Evolutionary conservation across 768 basidiomycete genomes (phyloP), one percentile per base, ranked within the genome.

Genomic region (Rhodotorula diobovata): DNA sequence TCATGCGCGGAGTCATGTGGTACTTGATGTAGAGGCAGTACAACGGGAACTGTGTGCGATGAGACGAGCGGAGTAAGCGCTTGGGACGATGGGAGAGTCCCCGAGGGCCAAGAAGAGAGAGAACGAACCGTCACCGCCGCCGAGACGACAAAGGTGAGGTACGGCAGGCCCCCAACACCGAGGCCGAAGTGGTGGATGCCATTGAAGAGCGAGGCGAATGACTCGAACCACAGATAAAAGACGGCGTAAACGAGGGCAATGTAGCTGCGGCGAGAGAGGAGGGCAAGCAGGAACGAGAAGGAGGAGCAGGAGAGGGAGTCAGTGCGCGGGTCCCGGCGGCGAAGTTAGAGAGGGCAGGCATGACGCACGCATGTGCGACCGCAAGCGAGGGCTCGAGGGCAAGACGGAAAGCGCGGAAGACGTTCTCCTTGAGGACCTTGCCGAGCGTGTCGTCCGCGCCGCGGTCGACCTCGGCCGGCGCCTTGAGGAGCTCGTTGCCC

Each of bases 301-400:
- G n/a, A n/a, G n/a, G n/a, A n/a, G n/a, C n/a, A n/a, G n/a, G n/a
- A n/a, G n/a, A n/a, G n/a, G n/a, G n/a, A n/a, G n/a, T n/a, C n/a
- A n/a, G n/a, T n/a, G n/a, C 68, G n/a, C n/a, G n/a, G n/a, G n/a
- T n/a, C n/a, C n/a, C n/a, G n/a, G n/a, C n/a, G n/a, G 63, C 63
- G 14, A 62, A 30, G 32, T 70, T 66, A 55, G 70, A 67, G 48
- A 68, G 9, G 18, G 54, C 67, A 55, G 63, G 60, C 45, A 39
- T 25, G 35, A 51, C 11, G 23, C 72, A 81, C 9, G 78, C 35
- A 68, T 81, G 79, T 35, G 77, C 68, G 43, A 79, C 77, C 45
- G 78, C 68, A 37, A 81, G 71, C 30, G 77, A 75, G 0, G 81
- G 80, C 61, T 81, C 80, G 48, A 77, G 67, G 23, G 73, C 71